phyloP scores from a whole-genome alignment of 371 early-diverging fungal species.

The Chytridium lagenaria region DNA sequence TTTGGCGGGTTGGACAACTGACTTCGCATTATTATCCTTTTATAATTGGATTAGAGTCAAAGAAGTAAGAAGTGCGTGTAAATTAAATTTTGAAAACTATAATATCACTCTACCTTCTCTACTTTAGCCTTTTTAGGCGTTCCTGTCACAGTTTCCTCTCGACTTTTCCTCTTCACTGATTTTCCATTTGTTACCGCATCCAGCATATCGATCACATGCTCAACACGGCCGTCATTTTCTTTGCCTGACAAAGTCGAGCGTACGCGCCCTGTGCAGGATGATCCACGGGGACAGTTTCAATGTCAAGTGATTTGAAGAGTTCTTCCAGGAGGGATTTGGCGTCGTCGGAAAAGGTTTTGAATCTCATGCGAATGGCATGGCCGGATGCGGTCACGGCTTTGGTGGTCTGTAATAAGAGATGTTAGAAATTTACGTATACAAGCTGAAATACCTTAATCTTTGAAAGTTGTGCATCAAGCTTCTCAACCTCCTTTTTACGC shows the following conservation, averaged over 20 bases:
- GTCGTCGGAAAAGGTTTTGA: background rate
- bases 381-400: background rate
- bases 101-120: background rate
- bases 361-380: background rate
- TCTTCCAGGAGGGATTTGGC: background rate
- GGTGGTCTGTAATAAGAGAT: background rate
- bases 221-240: background rate
- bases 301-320: background rate
- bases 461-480: background rate
- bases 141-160: too few species aligned
- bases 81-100: too few species aligned
- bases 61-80: too few species aligned
- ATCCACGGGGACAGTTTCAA: background rate
- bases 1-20: too few species aligned
- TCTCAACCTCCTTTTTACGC: conserved; percentile 7
- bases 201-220: background rate
- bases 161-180: background rate
- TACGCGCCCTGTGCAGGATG: background rate
- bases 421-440: background rate
- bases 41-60: too few species aligned
- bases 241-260: background rate
- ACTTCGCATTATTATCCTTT: background rate
- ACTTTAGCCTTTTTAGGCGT: background rate
- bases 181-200: background rate
- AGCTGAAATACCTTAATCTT: background rate